Evolutionary conservation across 2,329 filamentous ascomycete genomes (phyloP).

Genomic region (Venturia effusa): DNA sequence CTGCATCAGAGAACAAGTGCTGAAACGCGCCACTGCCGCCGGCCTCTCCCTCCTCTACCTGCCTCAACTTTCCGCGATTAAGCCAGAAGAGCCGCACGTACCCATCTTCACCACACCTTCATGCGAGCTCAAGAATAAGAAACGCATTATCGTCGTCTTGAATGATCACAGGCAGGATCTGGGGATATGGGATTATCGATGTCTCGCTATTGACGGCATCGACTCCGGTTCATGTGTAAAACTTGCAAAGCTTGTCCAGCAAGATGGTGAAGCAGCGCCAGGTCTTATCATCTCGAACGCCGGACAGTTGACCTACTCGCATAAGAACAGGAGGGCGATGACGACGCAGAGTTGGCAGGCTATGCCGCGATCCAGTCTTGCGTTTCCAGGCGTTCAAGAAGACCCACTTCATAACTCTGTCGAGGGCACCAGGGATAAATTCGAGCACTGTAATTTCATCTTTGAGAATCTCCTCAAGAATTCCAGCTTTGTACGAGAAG

Average conservation of each 20-base stretch:
- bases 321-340: conserved; percentile 49
- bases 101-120: conserved; percentile 53
- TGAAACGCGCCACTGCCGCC: conserved; percentile 48
- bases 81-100: conserved; percentile 45
- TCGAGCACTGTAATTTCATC: conserved; percentile 55
- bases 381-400: conserved; percentile 45
- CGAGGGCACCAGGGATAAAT: conserved; percentile 43
- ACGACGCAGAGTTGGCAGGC: conserved; percentile 46
- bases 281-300: conserved; percentile 68
- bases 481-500: conserved; percentile 30
- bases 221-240: conserved; percentile 59
- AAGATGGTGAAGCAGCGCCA: conserved; percentile 29
- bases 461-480: conserved; percentile 52
- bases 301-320: conserved; percentile 69
- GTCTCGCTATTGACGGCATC: conserved; percentile 54
- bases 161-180: conserved; percentile 63
- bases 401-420: conserved; percentile 50
- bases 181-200: conserved; percentile 62
- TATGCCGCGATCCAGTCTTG: conserved; percentile 51
- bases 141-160: conserved; percentile 62
- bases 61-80: conserved; percentile 40
- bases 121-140: conserved; percentile 41
- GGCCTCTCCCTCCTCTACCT: conserved; percentile 50
- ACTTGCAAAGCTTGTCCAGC: conserved; percentile 38
- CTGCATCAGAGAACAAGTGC: conserved; percentile 51